Conservation (phyloP, 495 filamentous ascomycete species). For the Penicillium goetzii region DNA sequence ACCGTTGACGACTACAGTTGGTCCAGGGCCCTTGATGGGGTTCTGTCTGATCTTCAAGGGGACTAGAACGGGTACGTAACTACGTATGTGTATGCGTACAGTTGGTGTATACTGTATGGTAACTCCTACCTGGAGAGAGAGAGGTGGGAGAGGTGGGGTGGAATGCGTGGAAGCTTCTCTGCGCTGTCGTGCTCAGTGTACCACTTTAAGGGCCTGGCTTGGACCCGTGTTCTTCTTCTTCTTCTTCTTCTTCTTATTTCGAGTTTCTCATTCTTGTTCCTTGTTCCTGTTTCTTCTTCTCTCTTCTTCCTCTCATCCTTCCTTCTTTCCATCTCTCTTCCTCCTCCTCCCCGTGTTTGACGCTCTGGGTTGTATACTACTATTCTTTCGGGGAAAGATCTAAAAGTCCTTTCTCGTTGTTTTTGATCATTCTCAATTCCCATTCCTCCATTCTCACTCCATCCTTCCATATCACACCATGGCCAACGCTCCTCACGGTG, state of each 20-base stretch:
- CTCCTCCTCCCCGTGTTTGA: slow-evolving; percentile 7
- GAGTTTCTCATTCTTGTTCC: slow-evolving; percentile 4
- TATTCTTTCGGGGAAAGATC: background rate
- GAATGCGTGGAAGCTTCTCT: slow-evolving; percentile 12
- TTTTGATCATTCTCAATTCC: background rate
- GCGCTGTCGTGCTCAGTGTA: slow-evolving; percentile 4
- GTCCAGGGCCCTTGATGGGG: slow-evolving; percentile 4
- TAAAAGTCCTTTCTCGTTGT: background rate
- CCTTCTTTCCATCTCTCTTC: slow-evolving; percentile 16
- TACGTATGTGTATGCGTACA: background rate
- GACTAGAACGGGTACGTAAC: background rate
- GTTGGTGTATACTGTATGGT: background rate
- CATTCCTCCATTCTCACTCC: slow-evolving; percentile 11
- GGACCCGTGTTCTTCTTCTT: background rate
- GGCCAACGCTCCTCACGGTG: slow-evolving; percentile 90
- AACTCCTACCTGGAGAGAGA: too few relatives aligned
- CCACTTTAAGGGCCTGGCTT: background rate
- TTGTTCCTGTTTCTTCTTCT: slow-evolving; percentile 12
- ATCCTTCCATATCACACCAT: slow-evolving; percentile 42
- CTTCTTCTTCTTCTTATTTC: slow-evolving; percentile 4
- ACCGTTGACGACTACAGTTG: slow-evolving; percentile 35
- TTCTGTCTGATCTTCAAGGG: background rate
- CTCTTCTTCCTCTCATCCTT: slow-evolving; percentile 16
- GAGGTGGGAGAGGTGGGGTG: background rate
- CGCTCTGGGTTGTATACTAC: background rate